Evolutionary conservation across 306 rosid species (phyloP), one percentile per base, ranked within the genome.

Genomic region (Prunus mume): DNA sequence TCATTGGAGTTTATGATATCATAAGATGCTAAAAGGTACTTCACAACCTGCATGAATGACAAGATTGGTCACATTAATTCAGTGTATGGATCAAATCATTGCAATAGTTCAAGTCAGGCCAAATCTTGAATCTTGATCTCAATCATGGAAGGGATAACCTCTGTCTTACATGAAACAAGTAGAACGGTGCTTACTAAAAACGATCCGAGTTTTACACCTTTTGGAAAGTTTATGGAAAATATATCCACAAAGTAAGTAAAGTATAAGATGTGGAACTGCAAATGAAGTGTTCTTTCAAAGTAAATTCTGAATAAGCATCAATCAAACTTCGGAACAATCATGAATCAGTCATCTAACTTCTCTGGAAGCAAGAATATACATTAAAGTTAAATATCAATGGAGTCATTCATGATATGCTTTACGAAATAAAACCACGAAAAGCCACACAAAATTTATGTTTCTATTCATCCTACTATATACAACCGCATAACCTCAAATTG

Each of bases 1-100:
- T 95, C 97, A 51, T 83, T 84, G 81, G 92, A 87, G 83, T 85
- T 82, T 62, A 90, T 76, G 55, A 92, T 79, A 80, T 88, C 91
- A 68, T 83, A 89, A 57, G 88, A n/a, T 76, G 88, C 83, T 46
- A 76, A 74, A n/a, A 95, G 90, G 58, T 83, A 85, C 30, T 92
- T 82, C 61, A 92, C 78, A 7, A 89, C 93, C 99, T 95, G 92
- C 92, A 83, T 70, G 10, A 64, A 62, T 51, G 38, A 55, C 79
- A 72, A 80, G 51, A 63, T n/a, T 45, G 9, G 18, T 28, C 18
- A 28, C 18, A 17, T 30, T 34, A 18, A 19, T 43, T 2, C 13
- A 27, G 25, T 25, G 51, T 6, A 49, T 6, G 43, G 43, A 34
- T 34, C 43, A 34, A 34, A 34, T 34, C 43, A 34, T 34, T 34